Base-by-base conservation (phyloP, 768 basidiomycete species). In the Kwoniella europaea region DNA sequence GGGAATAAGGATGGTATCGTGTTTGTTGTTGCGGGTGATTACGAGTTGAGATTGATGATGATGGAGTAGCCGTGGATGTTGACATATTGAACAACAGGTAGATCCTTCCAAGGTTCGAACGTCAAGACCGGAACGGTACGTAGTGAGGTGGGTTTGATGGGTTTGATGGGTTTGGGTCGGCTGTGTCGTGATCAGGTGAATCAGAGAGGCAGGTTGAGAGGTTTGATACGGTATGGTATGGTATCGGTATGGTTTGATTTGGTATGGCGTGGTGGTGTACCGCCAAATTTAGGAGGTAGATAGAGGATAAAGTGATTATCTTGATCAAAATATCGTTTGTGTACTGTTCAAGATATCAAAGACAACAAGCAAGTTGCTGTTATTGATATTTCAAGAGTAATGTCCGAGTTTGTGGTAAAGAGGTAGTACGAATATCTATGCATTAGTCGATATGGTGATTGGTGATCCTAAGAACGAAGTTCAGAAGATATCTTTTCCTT, bases 1-100 rank as follows among this genome's bases (percentile, higher is more conserved):
- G 42, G 18, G 59, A 61, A 22, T 61, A 61, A 20, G 59, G 59
- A 44, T 61, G 59, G 13, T 61, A 61, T 20, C 59, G 59, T 46
- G 59, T 16, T n/a, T 12, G 35, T 12, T 29, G 42, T 12, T 29
- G 42, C 9, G 35, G 18, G 4, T 20, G 18, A 22, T 29, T 50
- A 50, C 46, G 46, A 18, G 10, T 50, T 18, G 46, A 50, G 46
- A 35, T 35, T 35, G 46, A 50, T 6, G 46, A 50, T 50, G 46
- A 50, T 50, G 18, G 35, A 35, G 5, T 9, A 35, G 35, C 3
- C 46, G 46, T 50, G 10, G 10, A 15, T 18, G 46, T 50, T 13
- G 46, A 50, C 46, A 50, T 50, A 18, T 15, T 50, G 46, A 10
- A 50, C 4, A 15, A 18, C 13, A 50, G 15, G 12, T 15, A 50